A percentile compares a stretch with the other conserved stretches of the same genome.
Conservation (phyloP, 1,284 basidiomycete species). For the Phellopilus nigrolimitatus region DNA sequence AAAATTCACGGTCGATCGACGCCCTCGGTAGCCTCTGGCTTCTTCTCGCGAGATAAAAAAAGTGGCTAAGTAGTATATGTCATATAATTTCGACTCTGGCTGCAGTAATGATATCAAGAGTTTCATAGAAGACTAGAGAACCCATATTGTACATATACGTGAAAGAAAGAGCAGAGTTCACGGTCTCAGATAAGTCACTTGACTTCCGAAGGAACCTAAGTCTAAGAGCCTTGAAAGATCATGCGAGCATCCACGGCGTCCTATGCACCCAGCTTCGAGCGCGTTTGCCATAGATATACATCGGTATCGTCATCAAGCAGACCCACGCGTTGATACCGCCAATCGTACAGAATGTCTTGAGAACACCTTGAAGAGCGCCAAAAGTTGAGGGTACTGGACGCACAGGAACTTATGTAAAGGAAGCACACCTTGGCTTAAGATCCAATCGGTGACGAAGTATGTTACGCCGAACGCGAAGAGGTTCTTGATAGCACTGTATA, state of each 20-base stretch:
- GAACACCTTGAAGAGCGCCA: no score
- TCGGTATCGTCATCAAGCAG: constrained; percentile 20
- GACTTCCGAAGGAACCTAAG: no score
- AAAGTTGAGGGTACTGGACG: no score
- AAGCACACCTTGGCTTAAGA: constrained; percentile 17
- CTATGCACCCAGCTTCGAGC: constrained; percentile 23
- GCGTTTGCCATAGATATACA: no score
- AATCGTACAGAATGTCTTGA: constrained; percentile 20
- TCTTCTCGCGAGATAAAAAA: neutral
- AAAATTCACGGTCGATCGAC: neutral
- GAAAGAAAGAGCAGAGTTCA: no score
- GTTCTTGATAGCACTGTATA: constrained; percentile 17
- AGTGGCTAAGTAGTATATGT: constrained; percentile 6
- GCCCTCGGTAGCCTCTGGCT: neutral
- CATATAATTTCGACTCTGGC: no score
- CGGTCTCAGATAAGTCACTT: no score
- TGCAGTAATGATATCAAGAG: no score
- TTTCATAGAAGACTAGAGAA: no score
- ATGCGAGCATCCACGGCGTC: constrained; percentile 22
- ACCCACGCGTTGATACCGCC: constrained; percentile 19
- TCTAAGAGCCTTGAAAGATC: no score
- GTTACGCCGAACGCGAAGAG: constrained; percentile 21
- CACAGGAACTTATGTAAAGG: neutral
- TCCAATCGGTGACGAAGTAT: constrained; percentile 21
- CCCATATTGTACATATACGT: no score